Percentiles rank a stretch among this genome's conserved stretches.
Evolutionary conservation across 129 eudicot genomes (phyloP).

Genomic region (Helianthus annuus): HanXRQr2.0-SUNRISE NC_035438.2:53144653-53145152

Average conservation of each 20-base stretch:
- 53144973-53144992: constrained; percentile 3
- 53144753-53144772: too few relatives aligned
- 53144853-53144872: constrained; percentile 19
- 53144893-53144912: constrained; percentile 26
- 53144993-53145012: constrained; percentile 21
- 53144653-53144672: too few relatives aligned
- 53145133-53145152: neutral
- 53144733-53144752: too few relatives aligned
- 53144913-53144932: constrained; percentile 37
- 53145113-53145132: neutral
- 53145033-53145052: neutral
- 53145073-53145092: neutral
- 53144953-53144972: constrained; percentile 7
- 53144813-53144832: constrained; percentile 2
- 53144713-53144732: too few relatives aligned
- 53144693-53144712: too few relatives aligned
- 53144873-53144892: neutral
- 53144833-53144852: constrained; percentile 5
- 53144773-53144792: too few relatives aligned
- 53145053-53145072: neutral
- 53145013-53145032: neutral
- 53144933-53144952: constrained; percentile 24
- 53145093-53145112: neutral
- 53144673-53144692: too few relatives aligned
- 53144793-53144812: neutral